Evolutionary conservation across 2,329 filamentous ascomycete genomes (phyloP), one percentile per base, ranked within the genome.

Genomic region (Trichoderma lentiforme): DNA sequence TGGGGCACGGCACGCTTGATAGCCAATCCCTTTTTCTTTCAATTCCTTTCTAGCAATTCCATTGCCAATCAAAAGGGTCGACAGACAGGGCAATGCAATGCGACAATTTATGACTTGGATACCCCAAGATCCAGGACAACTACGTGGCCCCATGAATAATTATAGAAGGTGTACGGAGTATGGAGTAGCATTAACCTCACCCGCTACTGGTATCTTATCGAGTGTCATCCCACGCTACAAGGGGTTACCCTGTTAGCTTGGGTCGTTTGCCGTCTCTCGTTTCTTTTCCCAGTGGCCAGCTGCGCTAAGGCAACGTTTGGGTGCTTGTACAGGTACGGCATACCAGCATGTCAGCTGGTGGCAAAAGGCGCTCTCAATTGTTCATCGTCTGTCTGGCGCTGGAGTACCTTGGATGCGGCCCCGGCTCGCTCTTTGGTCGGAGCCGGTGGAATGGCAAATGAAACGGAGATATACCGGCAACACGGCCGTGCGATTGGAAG

Each of bases 111-210:
- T n/a, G 63, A 26, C 30, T 53, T 51, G 47, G 36, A 62, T 62
- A 39, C 58, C 21, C 58, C 57, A 34, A 60, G 57, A 60, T 60
- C 28, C 11, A 56, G 30, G n/a, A 36, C 26, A 39, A 47, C 43
- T 39, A 39, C 61, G 24, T 39, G 58, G 14, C 58, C 30, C 32
- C 12, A 62, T 8, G 30, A 62, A 51, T 51, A 65, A 53, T 32
- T 51, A 28, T 32, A 65, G 32, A 30, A 24, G 24, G 21, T 26
- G 47, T 39, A 26, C 30, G 34, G 51, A 28, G 26, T n/a, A 43
- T 43, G 39, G 63, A 32, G 63, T 61, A 69, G 66, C 36, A 69
- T 69, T 61, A 51, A 61, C 66, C 66, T 69, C 66, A 32, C 26
- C 36, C 66, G 47, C 66, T 61, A 69, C 56, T 69, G 66, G 15